phyloP scores from a whole-genome alignment of 1,284 basidiomycete genomes.

The Naganishia albida region DNA sequence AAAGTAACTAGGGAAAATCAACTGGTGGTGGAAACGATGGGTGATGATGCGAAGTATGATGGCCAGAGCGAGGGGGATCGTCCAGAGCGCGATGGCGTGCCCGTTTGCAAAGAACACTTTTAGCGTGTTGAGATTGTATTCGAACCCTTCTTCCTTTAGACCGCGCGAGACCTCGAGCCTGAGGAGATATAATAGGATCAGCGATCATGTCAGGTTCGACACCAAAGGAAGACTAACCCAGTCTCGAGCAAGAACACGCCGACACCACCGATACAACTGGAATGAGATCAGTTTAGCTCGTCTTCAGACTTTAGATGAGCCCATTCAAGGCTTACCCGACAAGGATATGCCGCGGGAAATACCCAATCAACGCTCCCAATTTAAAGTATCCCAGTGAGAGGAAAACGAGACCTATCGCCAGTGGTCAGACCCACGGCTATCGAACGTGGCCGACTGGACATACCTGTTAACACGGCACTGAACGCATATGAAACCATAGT shows the following conservation, averaged over 20 bases:
- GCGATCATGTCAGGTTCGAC: neutral
- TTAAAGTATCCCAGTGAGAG: slow-evolving; percentile 79
- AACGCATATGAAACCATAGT: slow-evolving; percentile 88
- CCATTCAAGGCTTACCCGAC: slow-evolving; percentile 68
- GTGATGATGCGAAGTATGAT: slow-evolving; percentile 79
- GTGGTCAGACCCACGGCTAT: slow-evolving; percentile 36
- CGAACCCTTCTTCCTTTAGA: slow-evolving; percentile 76
- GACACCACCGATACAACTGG: slow-evolving; percentile 89
- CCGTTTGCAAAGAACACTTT: slow-evolving; percentile 62
- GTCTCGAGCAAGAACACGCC: slow-evolving; percentile 89
- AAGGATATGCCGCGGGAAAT: slow-evolving; percentile 94
- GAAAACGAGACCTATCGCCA: slow-evolving; percentile 70
- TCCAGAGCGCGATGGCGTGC: slow-evolving; percentile 71
- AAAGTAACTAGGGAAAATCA: slow-evolving; percentile 91
- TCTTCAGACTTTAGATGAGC: neutral
- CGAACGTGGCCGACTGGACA: slow-evolving; percentile 37
- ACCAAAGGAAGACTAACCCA: slow-evolving; percentile 61
- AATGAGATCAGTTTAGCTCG: slow-evolving; percentile 1
- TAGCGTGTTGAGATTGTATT: slow-evolving; percentile 65
- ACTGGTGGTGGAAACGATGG: slow-evolving; percentile 76
- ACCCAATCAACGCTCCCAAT: slow-evolving; percentile 84
- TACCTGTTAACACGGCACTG: slow-evolving; percentile 86
- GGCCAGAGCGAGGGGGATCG: slow-evolving; percentile 74
- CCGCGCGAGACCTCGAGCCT: slow-evolving; percentile 81
- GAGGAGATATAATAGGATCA: neutral